A percentile compares a stretch with the other conserved stretches of the same genome.
These are phyloP conservation scores for Nectriaceae sp. DNA, from an alignment of 2,329 filamentous ascomycete genomes.

Conservation along the genomic window DNA sequence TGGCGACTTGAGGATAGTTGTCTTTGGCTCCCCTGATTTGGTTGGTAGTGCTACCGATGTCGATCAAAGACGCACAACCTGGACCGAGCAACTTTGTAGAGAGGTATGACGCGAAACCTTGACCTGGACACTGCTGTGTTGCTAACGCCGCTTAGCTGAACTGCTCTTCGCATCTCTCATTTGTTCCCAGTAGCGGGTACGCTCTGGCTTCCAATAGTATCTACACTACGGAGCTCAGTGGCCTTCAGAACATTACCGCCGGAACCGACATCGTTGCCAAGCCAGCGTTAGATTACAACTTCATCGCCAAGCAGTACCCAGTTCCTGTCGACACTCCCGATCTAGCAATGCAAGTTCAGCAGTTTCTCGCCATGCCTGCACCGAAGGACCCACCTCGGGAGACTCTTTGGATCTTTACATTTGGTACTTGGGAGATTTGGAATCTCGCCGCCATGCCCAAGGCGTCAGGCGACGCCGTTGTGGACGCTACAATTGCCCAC, in stretches of 20 bases:
- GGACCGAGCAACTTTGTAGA: slow-evolving; percentile 51
- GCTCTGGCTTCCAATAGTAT: slow-evolving; percentile 54
- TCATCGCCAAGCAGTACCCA: slow-evolving; percentile 45
- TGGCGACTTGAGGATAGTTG: slow-evolving; percentile 48
- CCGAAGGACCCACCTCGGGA: slow-evolving; percentile 40
- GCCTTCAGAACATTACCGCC: slow-evolving; percentile 36
- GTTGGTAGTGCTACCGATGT: slow-evolving; percentile 41
- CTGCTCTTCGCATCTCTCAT: slow-evolving; percentile 48
- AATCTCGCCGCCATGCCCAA: slow-evolving; percentile 50
- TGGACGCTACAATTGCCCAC: slow-evolving; percentile 39
- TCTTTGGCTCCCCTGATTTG: slow-evolving; percentile 52
- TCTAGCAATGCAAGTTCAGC: slow-evolving; percentile 44
- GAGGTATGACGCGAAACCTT: slow-evolving; percentile 37
- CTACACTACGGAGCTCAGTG: slow-evolving; percentile 47
- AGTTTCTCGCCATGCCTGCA: slow-evolving; percentile 45
- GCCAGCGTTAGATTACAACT: slow-evolving; percentile 46
- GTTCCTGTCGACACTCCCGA: slow-evolving; percentile 41
- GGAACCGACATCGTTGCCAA: slow-evolving; percentile 32
- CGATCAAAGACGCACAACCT: slow-evolving; percentile 33
- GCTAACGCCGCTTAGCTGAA: slow-evolving; percentile 39
- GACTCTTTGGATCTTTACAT: slow-evolving; percentile 54
- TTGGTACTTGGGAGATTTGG: slow-evolving; percentile 59
- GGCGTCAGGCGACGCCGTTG: slow-evolving; percentile 35
- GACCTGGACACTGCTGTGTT: not conserved
- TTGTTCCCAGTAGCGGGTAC: slow-evolving; percentile 48